Percentiles rank a stretch among this genome's conserved stretches.
Evolutionary conservation across 208 protist genomes (phyloP).

Genomic region (Crithidia brevicula): DNA sequence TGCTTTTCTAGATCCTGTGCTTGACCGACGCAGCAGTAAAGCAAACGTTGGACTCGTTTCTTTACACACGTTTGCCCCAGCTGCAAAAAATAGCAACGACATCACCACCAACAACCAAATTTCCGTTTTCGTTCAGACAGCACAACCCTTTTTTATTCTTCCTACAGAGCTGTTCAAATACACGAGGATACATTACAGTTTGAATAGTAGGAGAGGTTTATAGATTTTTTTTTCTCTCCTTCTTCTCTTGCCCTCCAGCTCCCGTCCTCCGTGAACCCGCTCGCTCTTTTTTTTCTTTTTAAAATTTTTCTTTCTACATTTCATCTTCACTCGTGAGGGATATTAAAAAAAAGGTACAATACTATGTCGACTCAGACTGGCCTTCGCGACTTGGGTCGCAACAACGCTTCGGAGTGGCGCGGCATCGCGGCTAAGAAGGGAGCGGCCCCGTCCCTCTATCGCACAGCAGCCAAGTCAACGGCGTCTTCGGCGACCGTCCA

Average conservation of each 20-base stretch:
- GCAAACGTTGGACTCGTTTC: background rate
- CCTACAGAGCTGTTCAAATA: too few relatives aligned
- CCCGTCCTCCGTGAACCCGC: too few relatives aligned
- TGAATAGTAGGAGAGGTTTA: too few relatives aligned
- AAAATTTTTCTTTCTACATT: background rate
- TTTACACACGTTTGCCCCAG: too few relatives aligned
- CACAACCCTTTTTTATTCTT: background rate
- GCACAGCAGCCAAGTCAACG: background rate
- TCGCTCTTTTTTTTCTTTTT: too few relatives aligned
- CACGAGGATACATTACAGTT: too few relatives aligned
- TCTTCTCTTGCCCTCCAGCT: too few relatives aligned
- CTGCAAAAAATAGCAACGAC: too few relatives aligned
- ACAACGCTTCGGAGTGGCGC: constrained; percentile 5
- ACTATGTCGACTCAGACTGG: constrained; percentile 10
- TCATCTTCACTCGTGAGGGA: too few relatives aligned
- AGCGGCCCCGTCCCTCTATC: constrained; percentile 11
- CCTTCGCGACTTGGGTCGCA: constrained; percentile 19
- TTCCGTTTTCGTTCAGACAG: too few relatives aligned
- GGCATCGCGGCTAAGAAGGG: constrained; percentile 19
- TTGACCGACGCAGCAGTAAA: background rate
- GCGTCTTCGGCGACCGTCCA: background rate
- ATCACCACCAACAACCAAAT: too few relatives aligned
- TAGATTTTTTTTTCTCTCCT: background rate
- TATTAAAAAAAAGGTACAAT: too few relatives aligned
- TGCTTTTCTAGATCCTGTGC: constrained; percentile 6